Evolutionary conservation across 2,329 filamentous ascomycete species (phyloP).

Genomic region (Aspergillus amoenus): DNA sequence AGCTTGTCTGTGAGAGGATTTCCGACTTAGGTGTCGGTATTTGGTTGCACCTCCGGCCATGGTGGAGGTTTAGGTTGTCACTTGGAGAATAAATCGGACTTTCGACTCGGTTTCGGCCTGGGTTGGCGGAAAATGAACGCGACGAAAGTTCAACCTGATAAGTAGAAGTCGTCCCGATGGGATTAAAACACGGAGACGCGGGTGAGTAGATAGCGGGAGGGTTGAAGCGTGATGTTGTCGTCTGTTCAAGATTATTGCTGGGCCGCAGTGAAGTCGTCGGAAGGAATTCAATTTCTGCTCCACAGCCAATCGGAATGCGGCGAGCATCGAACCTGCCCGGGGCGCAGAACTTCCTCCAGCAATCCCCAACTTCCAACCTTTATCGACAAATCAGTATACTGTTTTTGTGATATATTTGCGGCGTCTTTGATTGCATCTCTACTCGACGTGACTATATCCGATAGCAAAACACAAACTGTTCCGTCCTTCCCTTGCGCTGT

Average conservation of each 20-base stretch:
- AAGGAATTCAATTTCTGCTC: constrained; percentile 34
- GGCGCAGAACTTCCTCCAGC: constrained; percentile 17
- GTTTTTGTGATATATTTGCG: neutral
- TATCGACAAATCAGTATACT: neutral
- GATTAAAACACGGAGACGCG: neutral
- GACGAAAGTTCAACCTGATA: neutral
- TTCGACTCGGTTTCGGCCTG: neutral
- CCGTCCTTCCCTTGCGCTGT: neutral
- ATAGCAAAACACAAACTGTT: neutral
- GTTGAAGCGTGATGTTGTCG: neutral
- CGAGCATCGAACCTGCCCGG: neutral
- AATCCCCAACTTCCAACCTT: neutral
- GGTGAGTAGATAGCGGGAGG: neutral
- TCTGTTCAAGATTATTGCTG: neutral
- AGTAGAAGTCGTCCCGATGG: neutral
- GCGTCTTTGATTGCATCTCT: neutral
- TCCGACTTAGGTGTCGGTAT: constrained; percentile 84
- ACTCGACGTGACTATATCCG: neutral
- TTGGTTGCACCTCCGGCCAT: constrained; percentile 88
- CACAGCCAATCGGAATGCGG: constrained; percentile 36
- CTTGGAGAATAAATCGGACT: neutral
- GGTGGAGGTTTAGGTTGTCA: constrained; percentile 5
- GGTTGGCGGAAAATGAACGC: neutral
- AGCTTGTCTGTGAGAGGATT: constrained; percentile 83
- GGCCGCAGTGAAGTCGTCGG: constrained; percentile 7